Base-by-base conservation (phyloP, 768 basidiomycete genomes). In the Suillus subaureus region DNA sequence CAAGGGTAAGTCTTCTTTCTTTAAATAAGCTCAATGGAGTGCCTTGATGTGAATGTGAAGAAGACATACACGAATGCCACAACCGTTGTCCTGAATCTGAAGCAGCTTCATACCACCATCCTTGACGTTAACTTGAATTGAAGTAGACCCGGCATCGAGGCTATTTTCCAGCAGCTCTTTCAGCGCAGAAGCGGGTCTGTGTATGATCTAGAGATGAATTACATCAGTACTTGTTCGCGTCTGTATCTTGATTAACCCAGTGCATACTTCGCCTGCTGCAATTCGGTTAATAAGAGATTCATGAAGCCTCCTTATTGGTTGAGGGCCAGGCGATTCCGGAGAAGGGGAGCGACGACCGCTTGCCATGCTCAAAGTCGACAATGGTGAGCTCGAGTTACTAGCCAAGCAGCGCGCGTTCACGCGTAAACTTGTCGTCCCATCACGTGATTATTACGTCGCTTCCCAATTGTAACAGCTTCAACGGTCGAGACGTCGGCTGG, bases 71-170 rank as follows among this genome's bases (percentile, higher is more conserved):
- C 91, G 86, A 72, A 99, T 98, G 3, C 97, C 97, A 77, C 88
- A 93, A 0, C 97, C 97, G 74, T 99, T 97, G 73, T 99, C 97
- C 72, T 96, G 93, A 61, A 99, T 96, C 78, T 97, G 94, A 43
- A 99, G 84, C 18, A 96, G 80, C 75, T 97, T 99, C 81, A 98
- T 80, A 4, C 97, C 97, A 1, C 97, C 97, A 68, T 99, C 97
- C 77, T 97, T 98, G 70, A 96, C 84, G 0, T 89, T 93, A 61
- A 99, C 82, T 43, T 90, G 89, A 73, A 99, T 94, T 0, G 88
- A 88, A 0, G 92, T 96, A 28, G 94, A 82, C 0, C 93, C 91
- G 0, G 97, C 97, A 79, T 99, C 97, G n/a, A 99, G 83, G 26
- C 90, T 85, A 70, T 99, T 99, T 78, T 99, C 97, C 16, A 99